phyloP scores from a whole-genome alignment of 805 yeast genomes.

The Candida tibetensis region DNA sequence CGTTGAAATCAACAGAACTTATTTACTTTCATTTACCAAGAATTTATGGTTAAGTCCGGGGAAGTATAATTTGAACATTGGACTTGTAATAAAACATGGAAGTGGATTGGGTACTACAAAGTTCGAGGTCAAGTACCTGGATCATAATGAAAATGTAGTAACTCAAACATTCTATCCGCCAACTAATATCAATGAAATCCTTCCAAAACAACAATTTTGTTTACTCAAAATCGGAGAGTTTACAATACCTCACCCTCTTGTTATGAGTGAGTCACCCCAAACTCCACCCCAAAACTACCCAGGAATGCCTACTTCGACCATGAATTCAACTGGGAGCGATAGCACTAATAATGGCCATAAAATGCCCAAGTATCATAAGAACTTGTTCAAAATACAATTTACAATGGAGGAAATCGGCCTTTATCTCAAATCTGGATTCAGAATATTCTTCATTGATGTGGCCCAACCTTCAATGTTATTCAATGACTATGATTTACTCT shows the following conservation, averaged over 20 bases:
- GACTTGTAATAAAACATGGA: conserved; percentile 50
- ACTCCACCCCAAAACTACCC: too few species aligned
- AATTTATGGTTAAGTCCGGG: conserved; percentile 48
- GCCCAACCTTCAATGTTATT: conserved; percentile 39
- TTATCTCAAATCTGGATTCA: conserved; percentile 50
- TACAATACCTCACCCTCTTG: conserved; percentile 27
- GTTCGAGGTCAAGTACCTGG: conserved; percentile 42
- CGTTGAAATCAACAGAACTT: conserved; percentile 50
- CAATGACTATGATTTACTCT: conserved; percentile 43
- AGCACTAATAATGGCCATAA: not conserved
- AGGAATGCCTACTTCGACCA: too few species aligned
- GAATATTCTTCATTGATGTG: conserved; percentile 44
- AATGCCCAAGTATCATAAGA: conserved; percentile 13
- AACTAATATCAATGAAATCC: conserved; percentile 51
- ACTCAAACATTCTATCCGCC: conserved; percentile 52
- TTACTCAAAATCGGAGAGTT: conserved; percentile 53
- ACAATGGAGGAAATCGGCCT: conserved; percentile 58
- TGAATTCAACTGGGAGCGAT: too few species aligned
- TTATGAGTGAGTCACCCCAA: too few species aligned
- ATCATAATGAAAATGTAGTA: conserved; percentile 23
- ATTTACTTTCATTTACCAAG: conserved; percentile 46
- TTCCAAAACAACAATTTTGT: conserved; percentile 52
- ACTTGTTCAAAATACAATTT: conserved; percentile 38
- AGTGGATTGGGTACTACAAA: conserved; percentile 58
- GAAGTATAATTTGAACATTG: conserved; percentile 49